These are phyloP conservation scores for Lepidium africanum DNA, from an alignment of 345 rosid species.

Conservation along the genomic window DNA sequence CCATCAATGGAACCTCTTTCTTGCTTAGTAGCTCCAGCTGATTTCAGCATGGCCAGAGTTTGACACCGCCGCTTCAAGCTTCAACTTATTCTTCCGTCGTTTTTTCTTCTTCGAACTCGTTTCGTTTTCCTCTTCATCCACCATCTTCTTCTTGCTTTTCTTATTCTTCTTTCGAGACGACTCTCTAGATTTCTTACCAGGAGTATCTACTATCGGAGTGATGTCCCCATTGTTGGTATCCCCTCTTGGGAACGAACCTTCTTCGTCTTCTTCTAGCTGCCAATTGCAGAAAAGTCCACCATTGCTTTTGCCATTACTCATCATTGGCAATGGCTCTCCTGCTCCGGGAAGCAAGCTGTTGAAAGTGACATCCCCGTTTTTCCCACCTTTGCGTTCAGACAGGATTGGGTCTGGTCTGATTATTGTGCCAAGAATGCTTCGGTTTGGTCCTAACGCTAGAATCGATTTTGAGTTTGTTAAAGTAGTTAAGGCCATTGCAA, in stretches of 20 bases:
- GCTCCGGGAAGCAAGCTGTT: constrained; percentile 74
- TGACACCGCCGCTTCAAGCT: background rate
- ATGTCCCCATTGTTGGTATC: constrained; percentile 23
- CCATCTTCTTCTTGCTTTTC: constrained; percentile 28
- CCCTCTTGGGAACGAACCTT: constrained; percentile 68
- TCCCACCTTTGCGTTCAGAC: constrained; percentile 74
- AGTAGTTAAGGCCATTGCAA: constrained; percentile 65
- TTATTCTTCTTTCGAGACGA: constrained; percentile 40
- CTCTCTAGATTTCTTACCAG: constrained; percentile 50
- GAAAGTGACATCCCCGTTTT: constrained; percentile 58
- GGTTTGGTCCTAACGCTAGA: constrained; percentile 48
- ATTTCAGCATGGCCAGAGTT: background rate
- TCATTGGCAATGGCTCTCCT: constrained; percentile 67
- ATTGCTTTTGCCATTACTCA: constrained; percentile 17
- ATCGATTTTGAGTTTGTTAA: constrained; percentile 66
- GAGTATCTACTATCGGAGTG: constrained; percentile 28
- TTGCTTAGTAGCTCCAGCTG: background rate
- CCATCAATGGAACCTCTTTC: background rate
- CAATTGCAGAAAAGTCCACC: constrained; percentile 64
- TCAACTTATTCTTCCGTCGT: constrained; percentile 5
- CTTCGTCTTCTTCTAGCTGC: constrained; percentile 65
- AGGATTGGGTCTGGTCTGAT: constrained; percentile 73
- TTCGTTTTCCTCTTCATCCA: constrained; percentile 28
- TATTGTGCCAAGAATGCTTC: constrained; percentile 91
- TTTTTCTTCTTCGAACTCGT: constrained; percentile 32